Evolutionary conservation across 495 filamentous ascomycete genomes (phyloP), one percentile per base, ranked within the genome.

Genomic region (Tetracladium setigerum): DNA sequence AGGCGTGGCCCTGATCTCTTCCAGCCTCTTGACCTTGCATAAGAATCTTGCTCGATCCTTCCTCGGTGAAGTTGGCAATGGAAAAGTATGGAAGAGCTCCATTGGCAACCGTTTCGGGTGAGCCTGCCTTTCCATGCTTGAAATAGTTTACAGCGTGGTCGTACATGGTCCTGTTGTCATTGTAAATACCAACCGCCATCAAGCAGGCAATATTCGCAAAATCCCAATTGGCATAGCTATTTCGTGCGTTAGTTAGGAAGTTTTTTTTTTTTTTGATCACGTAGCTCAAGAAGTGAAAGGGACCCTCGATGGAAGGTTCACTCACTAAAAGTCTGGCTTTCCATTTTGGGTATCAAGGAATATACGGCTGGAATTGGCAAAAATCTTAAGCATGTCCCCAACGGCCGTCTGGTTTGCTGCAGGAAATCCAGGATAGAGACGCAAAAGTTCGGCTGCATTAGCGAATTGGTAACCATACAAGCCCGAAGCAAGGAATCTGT

Each of bases 221-320:
- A 38, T 73, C 70, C 67, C 70, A 73, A 40, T 73, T 73, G 10
- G 67, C 67, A 48, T 58, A 72, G 53, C 63, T n/a, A n/a, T n/a
- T n/a, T n/a, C n/a, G n/a, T n/a, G n/a, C n/a, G n/a, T n/a, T n/a
- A n/a, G n/a, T n/a, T n/a, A n/a, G n/a, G n/a, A n/a, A n/a, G n/a
- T n/a, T n/a, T n/a, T n/a, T n/a, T n/a, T n/a, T n/a, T n/a, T n/a
- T n/a, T n/a, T n/a, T n/a, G n/a, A n/a, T n/a, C n/a, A n/a, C n/a
- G n/a, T n/a, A n/a, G n/a, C n/a, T n/a, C n/a, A n/a, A n/a, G n/a
- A n/a, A n/a, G n/a, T n/a, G n/a, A n/a, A n/a, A n/a, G n/a, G n/a
- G n/a, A n/a, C n/a, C n/a, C n/a, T n/a, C n/a, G n/a, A n/a, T n/a
- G n/a, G n/a, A n/a, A n/a, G 68, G 35, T 68, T 63, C 33, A 64